Evolutionary conservation across 2,329 filamentous ascomycete species (phyloP), one percentile per base, ranked within the genome.

Genomic region (Fusarium coffeatum): DNA sequence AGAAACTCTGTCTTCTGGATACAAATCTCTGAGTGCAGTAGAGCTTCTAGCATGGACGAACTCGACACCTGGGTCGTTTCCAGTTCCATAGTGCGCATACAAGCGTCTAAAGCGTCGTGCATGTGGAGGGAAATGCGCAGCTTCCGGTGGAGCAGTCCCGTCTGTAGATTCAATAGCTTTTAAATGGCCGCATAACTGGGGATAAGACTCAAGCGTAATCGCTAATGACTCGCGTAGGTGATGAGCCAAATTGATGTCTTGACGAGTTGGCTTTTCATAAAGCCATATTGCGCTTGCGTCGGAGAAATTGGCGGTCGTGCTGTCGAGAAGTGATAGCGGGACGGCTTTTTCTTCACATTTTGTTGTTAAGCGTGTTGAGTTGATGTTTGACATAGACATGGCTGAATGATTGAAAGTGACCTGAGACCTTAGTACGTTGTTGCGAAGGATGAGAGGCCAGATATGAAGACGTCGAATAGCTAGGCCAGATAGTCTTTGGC

Each of bases 281-380:
- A 76, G 49, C 74, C 74, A 76, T 20, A 74, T 57, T 10, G 74
- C 74, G 13, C 59, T 73, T 1, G 65, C 61, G 7, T 65, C 15
- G 18, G 72, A 64, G 25, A 76, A 76, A 27, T 71, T 64, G 57
- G 71, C 72, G 1, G 69, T 55, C 3, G 74, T 76, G 15, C 64
- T 60, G 28, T 76, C 74, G 4, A 76, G 55, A 3, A 76, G 58
- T 8, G 74, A 76, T 12, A 74, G 42, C 2, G 72, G 42, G 5
- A 53, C 16, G 9, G 64, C 47, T 15, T 58, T 55, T 28, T 71
- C 56, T 16, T 60, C 8, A n/a, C 47, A 37, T 0, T 43, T 4
- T 12, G n/a, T 25, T 5, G 9, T 4, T 6, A 70, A 23, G 13
- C 63, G 55, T 5, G 27, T 15, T 7, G 67, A 40, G 8, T 60